phyloP scores from a whole-genome alignment of 768 basidiomycete genomes.

The Zangia roseola region DNA sequence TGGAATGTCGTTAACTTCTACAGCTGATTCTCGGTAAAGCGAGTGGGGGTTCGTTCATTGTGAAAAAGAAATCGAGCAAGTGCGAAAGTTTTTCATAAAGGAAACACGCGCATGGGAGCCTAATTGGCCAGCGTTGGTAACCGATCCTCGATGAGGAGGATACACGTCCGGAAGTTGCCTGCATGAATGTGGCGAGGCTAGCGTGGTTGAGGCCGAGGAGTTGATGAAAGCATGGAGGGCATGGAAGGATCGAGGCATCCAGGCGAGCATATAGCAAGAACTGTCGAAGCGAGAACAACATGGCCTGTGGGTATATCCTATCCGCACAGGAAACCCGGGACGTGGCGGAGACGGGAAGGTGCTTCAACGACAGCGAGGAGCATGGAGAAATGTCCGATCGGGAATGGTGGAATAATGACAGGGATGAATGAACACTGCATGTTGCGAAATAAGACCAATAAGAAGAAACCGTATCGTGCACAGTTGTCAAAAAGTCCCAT shows the following conservation, averaged over 20 bases:
- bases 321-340: slow-evolving; percentile 11
- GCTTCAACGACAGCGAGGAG: slow-evolving; percentile 16
- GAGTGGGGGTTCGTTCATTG: not conserved
- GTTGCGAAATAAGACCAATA: slow-evolving; percentile 25
- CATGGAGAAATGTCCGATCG: slow-evolving; percentile 25
- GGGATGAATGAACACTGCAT: slow-evolving; percentile 23
- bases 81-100: slow-evolving; percentile 6
- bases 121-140: not conserved
- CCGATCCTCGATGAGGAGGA: slow-evolving; percentile 2
- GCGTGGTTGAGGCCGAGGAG: slow-evolving; percentile 22
- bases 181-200: not conserved
- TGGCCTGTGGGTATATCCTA: slow-evolving; percentile 23
- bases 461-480: slow-evolving; percentile 26
- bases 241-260: slow-evolving; percentile 19
- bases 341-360: slow-evolving; percentile 11
- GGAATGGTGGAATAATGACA: slow-evolving; percentile 19
- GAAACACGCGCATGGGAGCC: not conserved
- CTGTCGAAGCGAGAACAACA: slow-evolving; percentile 16
- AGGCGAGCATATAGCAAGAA: slow-evolving; percentile 20
- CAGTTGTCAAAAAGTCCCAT: slow-evolving; percentile 24
- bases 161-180: slow-evolving; percentile 17
- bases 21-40: slow-evolving; percentile 5
- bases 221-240: slow-evolving; percentile 20
- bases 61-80: slow-evolving; percentile 4
- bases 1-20: slow-evolving; percentile 27